Percentiles rank a stretch among this genome's conserved stretches.
Evolutionary conservation across 2,329 filamentous ascomycete genomes (phyloP).

Genomic region (Clonostachys sp.): DNA sequence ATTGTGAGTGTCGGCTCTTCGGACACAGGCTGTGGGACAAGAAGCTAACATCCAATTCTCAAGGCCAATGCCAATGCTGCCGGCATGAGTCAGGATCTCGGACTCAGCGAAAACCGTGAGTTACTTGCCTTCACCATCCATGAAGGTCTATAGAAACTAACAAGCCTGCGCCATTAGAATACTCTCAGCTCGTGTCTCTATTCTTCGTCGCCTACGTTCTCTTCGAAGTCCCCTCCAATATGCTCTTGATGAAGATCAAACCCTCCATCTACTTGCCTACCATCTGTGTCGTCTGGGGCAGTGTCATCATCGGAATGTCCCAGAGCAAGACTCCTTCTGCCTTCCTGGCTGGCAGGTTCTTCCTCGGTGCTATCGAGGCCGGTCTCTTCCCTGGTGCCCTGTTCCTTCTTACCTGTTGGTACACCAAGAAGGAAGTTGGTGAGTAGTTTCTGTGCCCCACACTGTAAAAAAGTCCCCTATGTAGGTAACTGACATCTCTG

Average conservation of each 20-base stretch:
- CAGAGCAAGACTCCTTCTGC: constrained; percentile 38
- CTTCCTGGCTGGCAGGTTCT: constrained; percentile 36
- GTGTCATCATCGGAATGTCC: constrained; percentile 38
- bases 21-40: background rate
- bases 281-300: constrained; percentile 43
- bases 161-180: constrained; percentile 20
- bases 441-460: background rate
- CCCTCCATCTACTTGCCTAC: constrained; percentile 43
- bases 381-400: constrained; percentile 48
- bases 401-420: constrained; percentile 50
- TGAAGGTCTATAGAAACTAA: background rate
- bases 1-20: constrained; percentile 11
- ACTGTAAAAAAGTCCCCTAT: no score
- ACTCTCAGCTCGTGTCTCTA: constrained; percentile 44
- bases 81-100: constrained; percentile 40
- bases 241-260: constrained; percentile 41
- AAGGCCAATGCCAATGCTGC: constrained; percentile 45
- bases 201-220: constrained; percentile 50
- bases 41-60: background rate
- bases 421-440: constrained; percentile 44
- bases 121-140: background rate
- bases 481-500: background rate
- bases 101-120: constrained; percentile 29
- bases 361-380: constrained; percentile 45
- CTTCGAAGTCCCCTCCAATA: constrained; percentile 49